Evolutionary conservation across 225 moss, liverwort and hornwort species (phyloP).

Genomic region (Polytrichum formosum): DNA sequence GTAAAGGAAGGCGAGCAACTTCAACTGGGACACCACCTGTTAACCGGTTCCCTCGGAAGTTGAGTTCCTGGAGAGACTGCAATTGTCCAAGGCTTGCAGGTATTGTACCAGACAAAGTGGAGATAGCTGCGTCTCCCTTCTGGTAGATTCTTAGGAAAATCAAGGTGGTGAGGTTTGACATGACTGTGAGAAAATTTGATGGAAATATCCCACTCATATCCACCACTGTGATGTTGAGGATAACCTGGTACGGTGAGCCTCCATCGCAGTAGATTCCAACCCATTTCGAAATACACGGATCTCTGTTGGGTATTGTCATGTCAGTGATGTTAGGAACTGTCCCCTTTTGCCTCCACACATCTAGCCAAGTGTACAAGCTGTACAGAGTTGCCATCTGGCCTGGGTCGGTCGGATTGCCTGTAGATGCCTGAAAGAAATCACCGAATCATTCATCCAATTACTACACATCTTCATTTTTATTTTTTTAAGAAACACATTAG

Average conservation of each 20-base stretch:
- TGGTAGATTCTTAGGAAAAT: conserved; percentile 9
- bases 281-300: conserved; percentile 16
- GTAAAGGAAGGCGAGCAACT: conserved; percentile 16
- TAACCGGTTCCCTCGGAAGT: conserved; percentile 23
- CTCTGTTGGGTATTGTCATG: background rate
- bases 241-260: conserved; percentile 23
- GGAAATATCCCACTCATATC: conserved; percentile 12
- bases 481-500: no score
- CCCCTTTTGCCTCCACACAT: conserved; percentile 19
- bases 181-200: conserved; percentile 18
- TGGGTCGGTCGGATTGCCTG: conserved; percentile 21
- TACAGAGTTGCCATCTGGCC: conserved; percentile 12
- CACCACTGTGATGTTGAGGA: conserved; percentile 3
- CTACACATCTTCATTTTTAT: background rate
- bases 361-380: conserved; percentile 8
- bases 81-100: conserved; percentile 16
- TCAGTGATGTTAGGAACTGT: conserved; percentile 22
- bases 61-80: conserved; percentile 4
- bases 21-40: conserved; percentile 13
- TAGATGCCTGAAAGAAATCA: background rate
- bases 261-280: conserved; percentile 21
- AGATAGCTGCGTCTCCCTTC: conserved; percentile 16
- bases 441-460: background rate
- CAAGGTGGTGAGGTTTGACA: conserved; percentile 18
- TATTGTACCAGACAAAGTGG: conserved; percentile 18